These are phyloP conservation scores for Calendula officinalis DNA, from an alignment of 129 eudicot species.

Conservation along the genomic window DNA sequence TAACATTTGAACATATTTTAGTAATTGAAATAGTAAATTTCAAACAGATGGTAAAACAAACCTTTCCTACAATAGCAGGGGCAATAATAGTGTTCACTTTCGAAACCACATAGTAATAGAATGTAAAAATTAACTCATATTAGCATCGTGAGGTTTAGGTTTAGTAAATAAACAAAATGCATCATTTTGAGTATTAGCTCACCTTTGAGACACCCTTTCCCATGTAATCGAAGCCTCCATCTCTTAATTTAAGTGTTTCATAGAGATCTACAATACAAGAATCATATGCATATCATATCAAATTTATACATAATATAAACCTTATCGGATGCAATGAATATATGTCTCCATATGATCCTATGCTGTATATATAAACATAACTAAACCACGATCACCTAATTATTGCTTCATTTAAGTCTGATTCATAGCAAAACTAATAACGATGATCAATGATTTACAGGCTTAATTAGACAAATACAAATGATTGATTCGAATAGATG, in stretches of 20 bases:
- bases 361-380: background rate
- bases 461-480: too few relatives aligned
- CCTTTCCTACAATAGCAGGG: conserved; percentile 96
- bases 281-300: background rate
- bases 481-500: background rate
- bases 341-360: background rate
- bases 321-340: background rate
- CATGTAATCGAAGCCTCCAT: conserved; percentile 36
- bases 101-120: conserved; percentile 55
- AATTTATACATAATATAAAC: too few relatives aligned
- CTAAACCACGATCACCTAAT: background rate
- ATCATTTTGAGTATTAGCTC: background rate
- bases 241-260: conserved; percentile 36
- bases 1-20: background rate
- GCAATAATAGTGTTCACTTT: conserved; percentile 79
- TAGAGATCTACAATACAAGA: conserved; percentile 21
- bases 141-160: background rate
- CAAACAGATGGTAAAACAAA: conserved; percentile 32
- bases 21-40: background rate
- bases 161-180: background rate
- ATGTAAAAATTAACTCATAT: conserved; percentile 19
- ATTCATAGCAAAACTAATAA: too few relatives aligned
- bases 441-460: too few relatives aligned
- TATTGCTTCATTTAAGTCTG: too few relatives aligned
- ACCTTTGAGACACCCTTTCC: conserved; percentile 40